Conservation (phyloP, 176 grass and related monocot species). For the Ananas comosus region DNA sequence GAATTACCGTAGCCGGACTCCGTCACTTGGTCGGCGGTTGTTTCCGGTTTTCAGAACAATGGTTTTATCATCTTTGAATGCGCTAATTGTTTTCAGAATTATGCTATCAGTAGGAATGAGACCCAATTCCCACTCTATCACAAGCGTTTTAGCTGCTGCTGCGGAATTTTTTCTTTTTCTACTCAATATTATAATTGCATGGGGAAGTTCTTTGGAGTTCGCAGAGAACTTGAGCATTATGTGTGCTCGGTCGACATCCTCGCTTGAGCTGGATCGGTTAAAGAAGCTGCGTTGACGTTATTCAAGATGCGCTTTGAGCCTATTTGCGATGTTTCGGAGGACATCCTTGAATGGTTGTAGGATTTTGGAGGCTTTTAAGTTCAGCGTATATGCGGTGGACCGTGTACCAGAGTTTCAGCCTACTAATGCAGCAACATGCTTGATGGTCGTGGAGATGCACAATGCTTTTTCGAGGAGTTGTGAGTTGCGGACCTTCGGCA, state of each 20-base stretch:
- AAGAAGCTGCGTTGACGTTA: background rate
- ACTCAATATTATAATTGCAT: constrained; percentile 4
- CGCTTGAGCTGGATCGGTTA: background rate
- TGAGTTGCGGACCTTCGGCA: background rate
- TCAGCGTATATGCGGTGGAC: background rate
- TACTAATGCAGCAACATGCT: background rate
- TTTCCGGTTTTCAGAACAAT: background rate
- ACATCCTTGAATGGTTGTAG: constrained; percentile 1
- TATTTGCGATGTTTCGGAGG: constrained; percentile 3
- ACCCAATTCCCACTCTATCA: background rate
- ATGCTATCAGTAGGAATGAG: constrained; percentile 1
- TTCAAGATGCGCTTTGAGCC: constrained; percentile 10
- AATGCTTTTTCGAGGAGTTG: background rate
- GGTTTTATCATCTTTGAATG: background rate
- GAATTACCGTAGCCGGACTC: constrained; percentile 3
- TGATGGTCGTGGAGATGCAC: constrained; percentile 1
- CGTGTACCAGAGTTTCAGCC: background rate
- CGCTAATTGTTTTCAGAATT: background rate
- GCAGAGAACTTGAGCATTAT: background rate
- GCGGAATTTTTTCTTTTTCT: background rate
- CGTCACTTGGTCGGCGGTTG: background rate
- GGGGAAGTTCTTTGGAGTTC: background rate
- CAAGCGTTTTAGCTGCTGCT: background rate
- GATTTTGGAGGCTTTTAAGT: background rate
- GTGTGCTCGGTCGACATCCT: constrained; percentile 1